Percentiles rank a stretch among this genome's conserved stretches.
These are phyloP conservation scores for Stromatinia cepivora DNA, from an alignment of 2,329 filamentous ascomycete species.

Conservation along the genomic window DNA sequence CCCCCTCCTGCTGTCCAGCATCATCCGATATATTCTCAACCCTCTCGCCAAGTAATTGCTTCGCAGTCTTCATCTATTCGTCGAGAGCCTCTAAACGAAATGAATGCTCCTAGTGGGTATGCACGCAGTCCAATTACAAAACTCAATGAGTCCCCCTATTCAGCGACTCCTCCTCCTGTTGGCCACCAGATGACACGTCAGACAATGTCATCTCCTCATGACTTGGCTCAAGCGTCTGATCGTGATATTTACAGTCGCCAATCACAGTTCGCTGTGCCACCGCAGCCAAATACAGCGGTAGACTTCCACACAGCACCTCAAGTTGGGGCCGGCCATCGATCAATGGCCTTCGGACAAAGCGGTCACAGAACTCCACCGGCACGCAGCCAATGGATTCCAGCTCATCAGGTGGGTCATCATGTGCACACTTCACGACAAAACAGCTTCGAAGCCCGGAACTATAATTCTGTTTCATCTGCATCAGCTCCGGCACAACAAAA, in stretches of 20 bases:
- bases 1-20: slow-evolving; percentile 41
- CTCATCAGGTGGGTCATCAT: slow-evolving; percentile 34
- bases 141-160: slow-evolving; percentile 41
- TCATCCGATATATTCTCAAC: slow-evolving; percentile 39
- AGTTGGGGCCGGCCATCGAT: slow-evolving; percentile 34
- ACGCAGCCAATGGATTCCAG: slow-evolving; percentile 30
- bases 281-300: slow-evolving; percentile 34
- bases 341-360: slow-evolving; percentile 36
- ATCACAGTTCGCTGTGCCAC: slow-evolving; percentile 36
- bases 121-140: slow-evolving; percentile 33
- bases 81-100: slow-evolving; percentile 37
- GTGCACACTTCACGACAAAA: slow-evolving; percentile 38
- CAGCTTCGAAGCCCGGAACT: slow-evolving; percentile 38
- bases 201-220: slow-evolving; percentile 36
- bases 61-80: slow-evolving; percentile 36
- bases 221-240: slow-evolving; percentile 34
- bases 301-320: slow-evolving; percentile 36
- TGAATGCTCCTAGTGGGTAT: slow-evolving; percentile 35
- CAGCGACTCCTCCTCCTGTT: slow-evolving; percentile 36
- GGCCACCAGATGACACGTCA: slow-evolving; percentile 29
- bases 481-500: slow-evolving; percentile 32
- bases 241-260: slow-evolving; percentile 40
- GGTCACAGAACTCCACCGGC: slow-evolving; percentile 36
- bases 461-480: slow-evolving; percentile 30
- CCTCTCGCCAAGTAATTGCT: slow-evolving; percentile 35